These are phyloP conservation scores for Nicotiana tabacum DNA, from an alignment of 257 asterid species.

Conservation along the genomic window DNA sequence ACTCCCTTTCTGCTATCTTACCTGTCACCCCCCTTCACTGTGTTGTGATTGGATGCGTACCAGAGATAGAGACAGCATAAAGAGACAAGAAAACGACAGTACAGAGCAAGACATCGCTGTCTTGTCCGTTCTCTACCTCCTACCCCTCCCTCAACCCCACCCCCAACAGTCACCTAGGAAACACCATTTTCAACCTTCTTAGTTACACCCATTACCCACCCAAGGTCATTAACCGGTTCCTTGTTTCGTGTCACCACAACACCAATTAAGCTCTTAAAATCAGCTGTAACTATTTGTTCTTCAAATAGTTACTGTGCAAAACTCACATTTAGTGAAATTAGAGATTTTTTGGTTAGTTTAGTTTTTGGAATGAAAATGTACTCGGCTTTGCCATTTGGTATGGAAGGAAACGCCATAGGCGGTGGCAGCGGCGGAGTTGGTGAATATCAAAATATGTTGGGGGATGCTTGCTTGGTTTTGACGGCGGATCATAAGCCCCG, in stretches of 20 bases:
- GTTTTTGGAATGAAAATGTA: slow-evolving; percentile 41
- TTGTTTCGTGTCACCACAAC: background rate
- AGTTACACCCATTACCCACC: background rate
- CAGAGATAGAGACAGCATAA: slow-evolving; percentile 5
- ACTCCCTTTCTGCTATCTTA: background rate
- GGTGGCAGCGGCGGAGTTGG: slow-evolving; percentile 16
- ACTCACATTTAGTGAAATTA: background rate
- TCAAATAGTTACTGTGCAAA: background rate
- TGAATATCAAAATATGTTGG: slow-evolving; percentile 34
- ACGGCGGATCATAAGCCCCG: slow-evolving; percentile 56
- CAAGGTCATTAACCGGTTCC: background rate
- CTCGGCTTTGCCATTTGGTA: slow-evolving; percentile 18
- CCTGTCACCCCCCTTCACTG: background rate
- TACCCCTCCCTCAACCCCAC: background rate
- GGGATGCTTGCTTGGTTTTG: slow-evolving; percentile 44
- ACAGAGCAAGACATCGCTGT: slow-evolving; percentile 63
- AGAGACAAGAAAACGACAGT: slow-evolving; percentile 26
- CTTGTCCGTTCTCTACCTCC: slow-evolving; percentile 26
- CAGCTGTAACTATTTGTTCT: too few relatives aligned
- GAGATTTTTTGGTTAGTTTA: slow-evolving; percentile 20
- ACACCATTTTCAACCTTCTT: slow-evolving; percentile 1
- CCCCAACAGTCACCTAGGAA: background rate
- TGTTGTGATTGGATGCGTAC: background rate
- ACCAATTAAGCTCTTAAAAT: too few relatives aligned
- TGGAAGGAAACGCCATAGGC: slow-evolving; percentile 12